Base-by-base conservation (phyloP, 345 rosid genomes). In the Citrus australasica region DNA sequence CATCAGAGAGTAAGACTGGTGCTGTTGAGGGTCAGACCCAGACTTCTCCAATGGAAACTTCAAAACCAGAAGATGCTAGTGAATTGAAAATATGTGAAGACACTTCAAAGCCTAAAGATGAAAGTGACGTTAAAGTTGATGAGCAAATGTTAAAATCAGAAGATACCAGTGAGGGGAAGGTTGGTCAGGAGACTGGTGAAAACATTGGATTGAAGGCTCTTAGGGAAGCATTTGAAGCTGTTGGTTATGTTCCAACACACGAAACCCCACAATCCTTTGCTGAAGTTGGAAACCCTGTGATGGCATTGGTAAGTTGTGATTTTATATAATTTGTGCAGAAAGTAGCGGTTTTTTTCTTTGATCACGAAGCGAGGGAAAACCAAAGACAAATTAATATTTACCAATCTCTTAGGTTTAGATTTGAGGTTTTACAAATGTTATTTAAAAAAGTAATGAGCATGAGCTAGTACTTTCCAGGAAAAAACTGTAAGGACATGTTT, bases 281-380 rank as follows among this genome's bases (percentile, higher is more conserved):
- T 76, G 98, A 93, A 69, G 92, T 88, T 69, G 99, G 99, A 82
- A 94, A 93, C 81, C 99, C 99, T 73, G 98, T 87, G 81, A 94
- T 96, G 97, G 98, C 98, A 74, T 82, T 96, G 98, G 99, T 94
- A 87, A 85, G 98, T 86, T 73, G 60, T 33, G 48, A 51, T 27
- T 75, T 61, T 58, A 32, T 75, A 65, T 75, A 9, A 37, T 25
- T 37, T 55, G 17, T 67, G 22, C 33, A 16, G 19, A 32, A 69
- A 74, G 64, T 60, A 61, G 14, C 5, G 22, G 1, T 38, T 38
- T 27, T 53, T 71, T 77, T 21, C 33, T 69, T 37, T 22, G 53
- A 66, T 28, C 19, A 22, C 22, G 25, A 10, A 7, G 24, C 9
- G 32, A 51, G 53, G 28, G 69, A 19, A 53, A 40, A 64, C 61